Percentiles rank a stretch among this genome's conserved stretches.
These are phyloP conservation scores for Aquilaria agallochum DNA, from an alignment of 441 rosid species.

Conservation along the genomic window DNA sequence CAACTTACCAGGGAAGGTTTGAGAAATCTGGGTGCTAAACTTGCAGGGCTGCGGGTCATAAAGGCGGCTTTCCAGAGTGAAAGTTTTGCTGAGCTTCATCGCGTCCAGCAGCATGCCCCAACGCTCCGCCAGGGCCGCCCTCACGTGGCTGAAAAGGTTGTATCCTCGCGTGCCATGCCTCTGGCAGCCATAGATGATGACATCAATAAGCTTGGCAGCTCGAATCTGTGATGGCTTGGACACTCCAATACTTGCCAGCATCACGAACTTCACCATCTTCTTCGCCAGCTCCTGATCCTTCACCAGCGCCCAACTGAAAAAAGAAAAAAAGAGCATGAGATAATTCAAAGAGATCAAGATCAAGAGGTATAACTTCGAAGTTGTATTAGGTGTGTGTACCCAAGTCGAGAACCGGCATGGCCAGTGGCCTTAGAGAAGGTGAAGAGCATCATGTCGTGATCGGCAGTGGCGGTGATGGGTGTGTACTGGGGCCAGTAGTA, in stretches of 20 bases:
- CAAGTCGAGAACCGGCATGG: constrained; percentile 83
- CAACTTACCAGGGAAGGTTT: constrained; percentile 44
- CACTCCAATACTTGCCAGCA: constrained; percentile 53
- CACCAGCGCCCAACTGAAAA: constrained; percentile 65
- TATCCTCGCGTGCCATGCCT: constrained; percentile 15
- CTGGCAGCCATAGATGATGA: constrained; percentile 31
- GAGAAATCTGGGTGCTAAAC: constrained; percentile 31
- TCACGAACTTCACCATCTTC: constrained; percentile 53
- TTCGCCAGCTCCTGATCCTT: constrained; percentile 59
- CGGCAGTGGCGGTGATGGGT: constrained; percentile 54
- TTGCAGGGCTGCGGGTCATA: constrained; percentile 49
- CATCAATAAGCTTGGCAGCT: constrained; percentile 58
- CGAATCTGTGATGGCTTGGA: constrained; percentile 75
- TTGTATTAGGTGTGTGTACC: constrained; percentile 30
- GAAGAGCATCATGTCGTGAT: constrained; percentile 70
- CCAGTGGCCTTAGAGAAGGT: constrained; percentile 83
- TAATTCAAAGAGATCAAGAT: too few species aligned
- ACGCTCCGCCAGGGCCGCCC: constrained; percentile 40
- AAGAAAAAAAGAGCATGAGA: neutral
- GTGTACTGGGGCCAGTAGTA: constrained; percentile 84
- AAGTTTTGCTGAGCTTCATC: constrained; percentile 31
- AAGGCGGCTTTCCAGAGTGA: constrained; percentile 29
- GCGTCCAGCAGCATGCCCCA: constrained; percentile 53
- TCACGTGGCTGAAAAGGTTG: constrained; percentile 40
- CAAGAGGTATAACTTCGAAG: too few species aligned